A percentile compares a stretch with the other conserved stretches of the same genome.
Evolutionary conservation across 2,329 filamentous ascomycete species (phyloP).

Genomic region (Alternaria consortialis): DNA sequence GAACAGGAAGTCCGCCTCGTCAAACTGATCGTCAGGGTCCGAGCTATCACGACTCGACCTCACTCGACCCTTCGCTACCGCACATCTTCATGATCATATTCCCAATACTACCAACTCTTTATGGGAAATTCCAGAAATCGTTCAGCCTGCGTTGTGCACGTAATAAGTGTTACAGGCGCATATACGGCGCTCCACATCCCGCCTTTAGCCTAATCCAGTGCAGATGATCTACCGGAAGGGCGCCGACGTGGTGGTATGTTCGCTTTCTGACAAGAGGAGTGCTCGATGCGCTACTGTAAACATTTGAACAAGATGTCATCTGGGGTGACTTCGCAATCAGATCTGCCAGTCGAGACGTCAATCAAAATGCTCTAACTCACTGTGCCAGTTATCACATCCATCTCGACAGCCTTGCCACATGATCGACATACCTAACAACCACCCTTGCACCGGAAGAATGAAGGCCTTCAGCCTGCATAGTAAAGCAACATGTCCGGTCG

Average conservation of each 20-base stretch:
- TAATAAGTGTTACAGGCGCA: neutral
- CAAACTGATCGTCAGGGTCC: neutral
- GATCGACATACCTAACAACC: neutral
- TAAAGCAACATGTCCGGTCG: neutral
- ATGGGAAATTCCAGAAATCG: neutral
- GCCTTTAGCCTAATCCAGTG: conserved; percentile 6
- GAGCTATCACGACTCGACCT: neutral
- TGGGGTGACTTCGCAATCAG: neutral
- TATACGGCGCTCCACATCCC: neutral
- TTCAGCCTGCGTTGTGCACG: neutral
- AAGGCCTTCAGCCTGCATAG: neutral
- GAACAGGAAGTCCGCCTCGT: neutral
- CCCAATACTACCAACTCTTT: neutral
- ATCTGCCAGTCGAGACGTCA: neutral
- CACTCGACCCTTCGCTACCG: neutral
- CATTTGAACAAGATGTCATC: neutral
- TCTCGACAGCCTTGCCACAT: neutral
- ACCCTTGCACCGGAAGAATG: conserved; percentile 2
- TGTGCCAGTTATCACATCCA: neutral
- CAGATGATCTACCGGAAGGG: neutral
- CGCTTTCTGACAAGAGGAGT: neutral
- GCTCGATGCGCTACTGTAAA: neutral
- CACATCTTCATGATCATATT: neutral
- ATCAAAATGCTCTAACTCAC: neutral
- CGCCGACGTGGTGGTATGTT: neutral